Conservation (phyloP, 768 basidiomycete genomes). For the Russula sp. region DNA sequence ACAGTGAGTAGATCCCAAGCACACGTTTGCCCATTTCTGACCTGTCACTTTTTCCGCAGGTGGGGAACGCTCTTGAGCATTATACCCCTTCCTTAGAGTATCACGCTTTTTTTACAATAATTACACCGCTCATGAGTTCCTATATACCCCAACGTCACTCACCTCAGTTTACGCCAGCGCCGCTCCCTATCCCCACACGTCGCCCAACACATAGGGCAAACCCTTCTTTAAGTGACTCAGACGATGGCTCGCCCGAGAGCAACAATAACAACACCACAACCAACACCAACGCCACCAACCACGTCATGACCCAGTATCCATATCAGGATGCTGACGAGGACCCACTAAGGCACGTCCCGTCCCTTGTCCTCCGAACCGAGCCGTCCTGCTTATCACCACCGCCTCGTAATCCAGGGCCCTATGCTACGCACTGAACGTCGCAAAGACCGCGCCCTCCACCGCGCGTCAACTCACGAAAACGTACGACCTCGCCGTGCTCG, state of each 20-base stretch:
- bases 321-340: constrained; percentile 19
- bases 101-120: neutral
- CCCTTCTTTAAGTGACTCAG: constrained; percentile 13
- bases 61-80: too few species aligned
- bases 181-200: constrained; percentile 18
- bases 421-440: constrained; percentile 17
- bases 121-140: neutral
- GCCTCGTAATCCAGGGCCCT: neutral
- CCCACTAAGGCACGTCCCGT: constrained; percentile 6
- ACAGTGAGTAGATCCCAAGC: too few species aligned
- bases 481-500: constrained; percentile 17
- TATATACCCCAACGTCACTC: constrained; percentile 17
- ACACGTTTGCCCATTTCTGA: too few species aligned
- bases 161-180: constrained; percentile 12
- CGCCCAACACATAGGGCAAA: constrained; percentile 9
- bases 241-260: neutral
- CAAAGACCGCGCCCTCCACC: constrained; percentile 6
- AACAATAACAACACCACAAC: neutral
- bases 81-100: neutral
- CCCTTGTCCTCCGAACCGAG: too few species aligned
- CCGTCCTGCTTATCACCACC: too few species aligned
- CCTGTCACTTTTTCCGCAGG: too few species aligned
- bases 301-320: constrained; percentile 20
- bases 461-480: constrained; percentile 12
- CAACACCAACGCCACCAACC: neutral